A percentile compares a stretch with the other conserved stretches of the same genome.
Evolutionary conservation across 2,329 filamentous ascomycete genomes (phyloP).

Genomic region (Cytospora leucostoma): DNA sequence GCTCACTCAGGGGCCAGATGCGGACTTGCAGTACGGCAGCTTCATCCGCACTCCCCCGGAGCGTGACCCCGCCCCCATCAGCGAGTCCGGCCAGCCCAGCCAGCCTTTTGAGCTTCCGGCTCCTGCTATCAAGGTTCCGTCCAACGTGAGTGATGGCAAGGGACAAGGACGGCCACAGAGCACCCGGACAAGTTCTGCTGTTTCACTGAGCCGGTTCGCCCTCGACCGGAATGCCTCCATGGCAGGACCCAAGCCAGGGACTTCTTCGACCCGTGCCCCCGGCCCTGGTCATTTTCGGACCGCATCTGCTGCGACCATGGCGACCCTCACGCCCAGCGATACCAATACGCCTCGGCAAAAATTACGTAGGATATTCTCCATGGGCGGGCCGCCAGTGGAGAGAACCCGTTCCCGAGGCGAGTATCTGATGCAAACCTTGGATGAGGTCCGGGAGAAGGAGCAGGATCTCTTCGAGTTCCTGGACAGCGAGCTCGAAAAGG

Average conservation of each 20-base stretch:
- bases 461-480: conserved; percentile 87
- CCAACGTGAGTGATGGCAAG: conserved; percentile 32
- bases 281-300: conserved; percentile 26
- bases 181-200: conserved; percentile 17
- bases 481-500: conserved; percentile 83
- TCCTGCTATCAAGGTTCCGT: conserved; percentile 51
- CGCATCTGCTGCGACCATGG: conserved; percentile 20
- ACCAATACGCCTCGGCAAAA: conserved; percentile 35
- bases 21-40: conserved; percentile 54
- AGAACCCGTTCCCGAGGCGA: conserved; percentile 43
- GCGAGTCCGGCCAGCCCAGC: conserved; percentile 37
- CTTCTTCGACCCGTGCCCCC: conserved; percentile 4
- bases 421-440: conserved; percentile 46
- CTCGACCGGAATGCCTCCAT: conserved; percentile 43
- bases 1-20: conserved; percentile 41
- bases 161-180: conserved; percentile 4
- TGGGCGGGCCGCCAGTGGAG: conserved; percentile 38
- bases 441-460: conserved; percentile 67
- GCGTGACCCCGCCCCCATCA: conserved; percentile 27
- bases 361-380: conserved; percentile 45
- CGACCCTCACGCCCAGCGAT: conserved; percentile 31
- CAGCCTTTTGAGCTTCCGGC: conserved; percentile 52
- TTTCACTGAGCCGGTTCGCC: conserved; percentile 33
- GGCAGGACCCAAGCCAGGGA: conserved; percentile 23
- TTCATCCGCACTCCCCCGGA: conserved; percentile 48